Percentiles rank a stretch among this genome's conserved stretches.
phyloP scores from a whole-genome alignment of 2,329 filamentous ascomycete genomes.

The Zasmidium cellare region DNA sequence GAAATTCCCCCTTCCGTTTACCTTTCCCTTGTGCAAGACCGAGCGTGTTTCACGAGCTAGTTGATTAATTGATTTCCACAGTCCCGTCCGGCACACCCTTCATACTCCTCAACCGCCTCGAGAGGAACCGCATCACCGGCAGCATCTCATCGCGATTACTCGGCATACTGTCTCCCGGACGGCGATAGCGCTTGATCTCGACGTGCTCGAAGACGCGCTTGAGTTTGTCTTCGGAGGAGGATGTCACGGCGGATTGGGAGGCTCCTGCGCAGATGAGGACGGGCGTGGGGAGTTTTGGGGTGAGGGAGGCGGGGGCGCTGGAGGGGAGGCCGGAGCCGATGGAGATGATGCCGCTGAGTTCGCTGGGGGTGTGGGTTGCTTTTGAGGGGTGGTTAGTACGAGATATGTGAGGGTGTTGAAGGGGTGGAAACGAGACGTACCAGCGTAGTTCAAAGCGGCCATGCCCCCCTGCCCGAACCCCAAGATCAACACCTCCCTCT shows the following conservation, averaged over 20 bases:
- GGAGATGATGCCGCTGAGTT: constrained; percentile 61
- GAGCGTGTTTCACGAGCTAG: too few relatives aligned
- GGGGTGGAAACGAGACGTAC: constrained; percentile 23
- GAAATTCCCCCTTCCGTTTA: background rate
- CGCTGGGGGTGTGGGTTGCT: constrained; percentile 23
- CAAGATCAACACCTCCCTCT: constrained; percentile 54
- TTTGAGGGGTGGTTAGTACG: background rate
- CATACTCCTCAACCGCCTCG: constrained; percentile 60
- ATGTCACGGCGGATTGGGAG: constrained; percentile 55
- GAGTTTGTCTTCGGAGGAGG: constrained; percentile 63
- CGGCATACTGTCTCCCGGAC: constrained; percentile 79
- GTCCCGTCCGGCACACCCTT: constrained; percentile 55
- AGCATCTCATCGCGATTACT: constrained; percentile 78
- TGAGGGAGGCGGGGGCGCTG: constrained; percentile 41
- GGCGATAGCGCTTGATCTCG: constrained; percentile 67
- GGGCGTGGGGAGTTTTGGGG: constrained; percentile 61
- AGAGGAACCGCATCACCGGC: constrained; percentile 84
- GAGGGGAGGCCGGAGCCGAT: constrained; percentile 63
- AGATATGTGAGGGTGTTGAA: background rate
- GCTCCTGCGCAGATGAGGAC: constrained; percentile 62
- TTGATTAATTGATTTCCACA: constrained; percentile 55
- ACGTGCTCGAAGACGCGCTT: constrained; percentile 58
- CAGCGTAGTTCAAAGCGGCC: constrained; percentile 50
- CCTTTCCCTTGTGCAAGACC: too few relatives aligned
- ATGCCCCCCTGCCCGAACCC: constrained; percentile 61